Conservation (phyloP, 2,329 filamentous ascomycete genomes). For the Aspergillus thermomutatus region DNA sequence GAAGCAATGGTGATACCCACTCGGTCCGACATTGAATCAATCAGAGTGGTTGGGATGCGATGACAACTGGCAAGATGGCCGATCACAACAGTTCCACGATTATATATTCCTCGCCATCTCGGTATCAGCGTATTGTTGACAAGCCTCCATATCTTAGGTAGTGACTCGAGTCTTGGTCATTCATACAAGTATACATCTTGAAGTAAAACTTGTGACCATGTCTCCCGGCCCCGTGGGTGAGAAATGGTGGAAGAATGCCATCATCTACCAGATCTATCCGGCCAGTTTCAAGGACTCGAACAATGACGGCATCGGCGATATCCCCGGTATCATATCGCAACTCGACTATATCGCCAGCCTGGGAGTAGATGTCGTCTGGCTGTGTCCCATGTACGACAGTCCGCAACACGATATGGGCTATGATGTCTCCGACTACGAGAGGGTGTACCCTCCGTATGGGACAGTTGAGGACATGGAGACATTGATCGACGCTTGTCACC, state of each 20-base stretch:
- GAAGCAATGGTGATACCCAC: neutral
- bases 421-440: constrained; percentile 59
- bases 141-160: neutral
- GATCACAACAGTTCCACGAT: neutral
- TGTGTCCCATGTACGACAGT: constrained; percentile 48
- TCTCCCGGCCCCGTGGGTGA: constrained; percentile 5
- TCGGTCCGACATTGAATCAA: constrained; percentile 18
- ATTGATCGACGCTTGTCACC: constrained; percentile 57
- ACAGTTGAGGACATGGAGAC: constrained; percentile 62
- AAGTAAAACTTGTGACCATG: constrained; percentile 1
- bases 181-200: neutral
- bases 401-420: constrained; percentile 54
- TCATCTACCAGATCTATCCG: constrained; percentile 54
- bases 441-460: constrained; percentile 60
- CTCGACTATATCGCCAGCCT: constrained; percentile 62
- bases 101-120: neutral
- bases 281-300: constrained; percentile 53
- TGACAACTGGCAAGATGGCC: neutral
- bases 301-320: constrained; percentile 58
- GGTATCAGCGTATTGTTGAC: no score
- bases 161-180: neutral
- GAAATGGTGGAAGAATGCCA: constrained; percentile 38
- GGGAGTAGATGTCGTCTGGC: constrained; percentile 60
- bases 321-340: constrained; percentile 61
- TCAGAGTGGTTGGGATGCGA: constrained; percentile 5